Conservation (phyloP, 495 filamentous ascomycete genomes). For the Thozetella sp. region DNA sequence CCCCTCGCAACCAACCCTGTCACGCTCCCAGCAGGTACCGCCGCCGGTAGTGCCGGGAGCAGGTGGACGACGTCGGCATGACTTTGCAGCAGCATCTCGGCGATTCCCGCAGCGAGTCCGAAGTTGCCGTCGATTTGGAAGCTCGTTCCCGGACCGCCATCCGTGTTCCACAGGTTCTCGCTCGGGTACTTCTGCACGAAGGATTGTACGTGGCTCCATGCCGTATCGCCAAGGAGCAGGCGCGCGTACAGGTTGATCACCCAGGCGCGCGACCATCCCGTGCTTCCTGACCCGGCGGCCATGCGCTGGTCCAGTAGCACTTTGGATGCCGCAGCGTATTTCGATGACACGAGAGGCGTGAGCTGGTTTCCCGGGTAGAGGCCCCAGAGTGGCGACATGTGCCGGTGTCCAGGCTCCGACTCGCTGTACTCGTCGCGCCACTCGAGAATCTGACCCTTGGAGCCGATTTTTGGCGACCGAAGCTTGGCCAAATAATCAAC, state of each 20-base stretch:
- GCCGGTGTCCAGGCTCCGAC: slow-evolving; percentile 49
- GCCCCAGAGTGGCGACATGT: slow-evolving; percentile 49
- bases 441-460: slow-evolving; percentile 47
- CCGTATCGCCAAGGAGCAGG: slow-evolving; percentile 36
- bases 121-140: too few relatives aligned
- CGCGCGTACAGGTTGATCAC: slow-evolving; percentile 45
- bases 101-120: too few relatives aligned
- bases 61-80: too few relatives aligned
- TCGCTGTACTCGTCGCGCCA: slow-evolving; percentile 48
- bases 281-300: slow-evolving; percentile 39
- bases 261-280: slow-evolving; percentile 54
- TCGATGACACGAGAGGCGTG: slow-evolving; percentile 9
- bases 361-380: slow-evolving; percentile 30
- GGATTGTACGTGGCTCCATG: slow-evolving; percentile 31
- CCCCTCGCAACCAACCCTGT: too few relatives aligned
- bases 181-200: slow-evolving; percentile 40
- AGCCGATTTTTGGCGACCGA: slow-evolving; percentile 28
- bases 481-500: slow-evolving; percentile 2
- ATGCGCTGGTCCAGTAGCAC: slow-evolving; percentile 19
- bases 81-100: too few relatives aligned
- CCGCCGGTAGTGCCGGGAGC: too few relatives aligned
- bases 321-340: slow-evolving; percentile 37
- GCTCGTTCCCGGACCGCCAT: too few relatives aligned
- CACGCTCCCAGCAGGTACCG: too few relatives aligned
- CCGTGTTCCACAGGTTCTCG: slow-evolving; percentile 42